phyloP scores from a whole-genome alignment of 1,284 basidiomycete genomes.

The Acaromyces ingoldii region DNA sequence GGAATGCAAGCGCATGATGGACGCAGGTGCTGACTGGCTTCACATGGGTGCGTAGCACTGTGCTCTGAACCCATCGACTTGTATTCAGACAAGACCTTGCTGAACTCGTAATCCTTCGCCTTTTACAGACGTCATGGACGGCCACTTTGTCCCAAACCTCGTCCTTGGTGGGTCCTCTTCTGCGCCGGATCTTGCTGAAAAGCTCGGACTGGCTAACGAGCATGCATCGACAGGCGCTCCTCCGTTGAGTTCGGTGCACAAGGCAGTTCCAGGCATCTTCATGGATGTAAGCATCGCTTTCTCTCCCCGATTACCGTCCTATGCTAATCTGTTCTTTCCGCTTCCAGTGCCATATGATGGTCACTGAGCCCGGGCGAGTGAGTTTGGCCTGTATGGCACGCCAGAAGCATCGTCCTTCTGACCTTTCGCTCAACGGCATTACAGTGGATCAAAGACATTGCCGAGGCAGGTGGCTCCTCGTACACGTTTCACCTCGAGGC shows the following conservation, averaged over 20 bases:
- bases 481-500: conserved; percentile 99
- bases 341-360: conserved; percentile 87
- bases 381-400: conserved; percentile 9
- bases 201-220: background rate
- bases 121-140: conserved; percentile 20
- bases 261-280: conserved; percentile 86
- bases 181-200: conserved; percentile 44
- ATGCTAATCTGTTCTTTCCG: background rate
- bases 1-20: conserved; percentile 49
- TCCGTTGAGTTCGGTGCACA: conserved; percentile 63
- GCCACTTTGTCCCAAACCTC: conserved; percentile 87
- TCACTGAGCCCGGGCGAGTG: conserved; percentile 83
- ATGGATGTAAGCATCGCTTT: conserved; percentile 64
- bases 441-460: conserved; percentile 94
- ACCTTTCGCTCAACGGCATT: background rate
- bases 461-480: conserved; percentile 84
- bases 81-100: background rate
- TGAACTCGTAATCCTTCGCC: background rate
- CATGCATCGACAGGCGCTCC: background rate
- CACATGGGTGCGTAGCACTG: conserved; percentile 53
- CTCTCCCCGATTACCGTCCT: too few relatives aligned
- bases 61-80: background rate
- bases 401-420: background rate
- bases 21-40: conserved; percentile 49
- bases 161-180: conserved; percentile 78